These are phyloP conservation scores for Pyrenophora teres DNA, from an alignment of 2,329 filamentous ascomycete genomes.

Conservation along the genomic window DNA sequence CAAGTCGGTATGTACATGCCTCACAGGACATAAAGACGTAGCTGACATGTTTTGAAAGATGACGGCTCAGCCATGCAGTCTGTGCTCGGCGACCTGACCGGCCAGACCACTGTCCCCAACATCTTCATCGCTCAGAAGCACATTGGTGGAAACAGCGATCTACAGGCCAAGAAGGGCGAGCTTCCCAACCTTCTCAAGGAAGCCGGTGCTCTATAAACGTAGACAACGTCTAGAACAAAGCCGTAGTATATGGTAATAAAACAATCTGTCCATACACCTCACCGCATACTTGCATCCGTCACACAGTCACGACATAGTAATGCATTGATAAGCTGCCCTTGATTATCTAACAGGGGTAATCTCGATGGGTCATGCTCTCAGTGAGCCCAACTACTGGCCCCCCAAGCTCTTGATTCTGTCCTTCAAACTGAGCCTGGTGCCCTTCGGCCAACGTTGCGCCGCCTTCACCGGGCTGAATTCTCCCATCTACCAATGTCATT, in stretches of 20 bases:
- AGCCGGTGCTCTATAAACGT: slow-evolving; percentile 64
- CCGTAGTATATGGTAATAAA: neutral
- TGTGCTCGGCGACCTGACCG: slow-evolving; percentile 77
- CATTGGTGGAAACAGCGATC: slow-evolving; percentile 93
- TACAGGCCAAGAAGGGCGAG: slow-evolving; percentile 69
- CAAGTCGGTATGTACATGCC: slow-evolving; percentile 67
- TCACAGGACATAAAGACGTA: neutral
- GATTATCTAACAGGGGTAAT: slow-evolving; percentile 37
- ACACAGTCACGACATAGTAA: slow-evolving; percentile 9
- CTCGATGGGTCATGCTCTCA: slow-evolving; percentile 28
- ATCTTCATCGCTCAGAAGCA: slow-evolving; percentile 90
- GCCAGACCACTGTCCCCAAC: slow-evolving; percentile 91
- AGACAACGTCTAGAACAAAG: too few relatives aligned
- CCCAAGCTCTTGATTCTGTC: slow-evolving; percentile 10
- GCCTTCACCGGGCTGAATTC: slow-evolving; percentile 22
- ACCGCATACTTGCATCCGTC: slow-evolving; percentile 11
- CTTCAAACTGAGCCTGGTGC: slow-evolving; percentile 9
- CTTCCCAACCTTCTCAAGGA: slow-evolving; percentile 68
- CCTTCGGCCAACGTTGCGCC: slow-evolving; percentile 21
- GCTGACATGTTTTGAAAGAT: slow-evolving; percentile 54
- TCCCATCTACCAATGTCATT: slow-evolving; percentile 28
- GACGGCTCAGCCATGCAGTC: slow-evolving; percentile 84
- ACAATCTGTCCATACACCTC: neutral
- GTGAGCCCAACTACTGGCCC: slow-evolving; percentile 30
- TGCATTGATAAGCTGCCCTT: slow-evolving; percentile 13